Percentiles rank a stretch among this genome's conserved stretches.
phyloP scores from a whole-genome alignment of 345 rosid species.

The Bruguiera gymnorhiza region DNA sequence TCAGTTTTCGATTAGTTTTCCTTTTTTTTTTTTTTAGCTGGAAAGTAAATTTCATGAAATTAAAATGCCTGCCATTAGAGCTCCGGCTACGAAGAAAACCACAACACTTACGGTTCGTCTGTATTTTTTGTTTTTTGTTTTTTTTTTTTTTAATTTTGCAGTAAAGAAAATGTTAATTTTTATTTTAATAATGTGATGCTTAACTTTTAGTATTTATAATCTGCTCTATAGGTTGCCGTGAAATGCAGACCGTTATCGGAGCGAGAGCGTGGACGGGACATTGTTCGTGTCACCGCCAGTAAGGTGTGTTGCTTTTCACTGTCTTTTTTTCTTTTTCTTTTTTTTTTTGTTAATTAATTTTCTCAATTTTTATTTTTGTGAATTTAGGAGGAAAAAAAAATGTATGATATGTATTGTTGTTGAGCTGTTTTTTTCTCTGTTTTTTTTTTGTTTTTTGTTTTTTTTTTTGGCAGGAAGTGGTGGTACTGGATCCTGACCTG shows the following conservation, averaged over 20 bases:
- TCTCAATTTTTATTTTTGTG: neutral
- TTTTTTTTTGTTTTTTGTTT: neutral
- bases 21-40: neutral
- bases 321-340: neutral
- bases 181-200: neutral
- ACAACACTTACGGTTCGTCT: neutral
- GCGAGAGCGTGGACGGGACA: neutral
- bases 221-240: neutral
- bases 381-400: too few species aligned
- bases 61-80: neutral
- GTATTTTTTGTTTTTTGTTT: neutral
- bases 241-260: slow-evolving; percentile 3
- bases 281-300: slow-evolving; percentile 2
- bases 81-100: neutral
- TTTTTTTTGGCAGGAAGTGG: neutral
- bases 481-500: neutral
- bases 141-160: neutral
- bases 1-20: neutral
- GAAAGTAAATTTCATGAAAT: neutral
- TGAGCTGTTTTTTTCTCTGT: neutral
- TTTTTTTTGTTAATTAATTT: neutral
- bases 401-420: neutral
- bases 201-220: too few species aligned
- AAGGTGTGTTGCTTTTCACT: neutral
- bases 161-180: neutral